A percentile compares a stretch with the other conserved stretches of the same genome.
phyloP scores from a whole-genome alignment of 805 yeast species.

The Lipomyces yamadae region DNA sequence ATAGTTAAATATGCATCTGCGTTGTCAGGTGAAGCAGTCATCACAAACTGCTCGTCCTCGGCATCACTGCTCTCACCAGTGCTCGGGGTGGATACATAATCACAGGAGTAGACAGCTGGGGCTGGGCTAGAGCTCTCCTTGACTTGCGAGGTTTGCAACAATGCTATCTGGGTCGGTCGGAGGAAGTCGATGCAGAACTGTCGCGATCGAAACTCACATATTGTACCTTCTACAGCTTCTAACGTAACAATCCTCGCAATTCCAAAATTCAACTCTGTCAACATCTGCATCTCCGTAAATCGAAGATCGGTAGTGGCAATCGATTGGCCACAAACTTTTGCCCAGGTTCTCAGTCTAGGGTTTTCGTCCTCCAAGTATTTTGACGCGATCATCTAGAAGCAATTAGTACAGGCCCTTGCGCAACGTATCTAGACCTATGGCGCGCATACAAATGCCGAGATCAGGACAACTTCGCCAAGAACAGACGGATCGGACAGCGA shows the following conservation, averaged over 20 bases:
- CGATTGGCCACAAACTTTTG: neutral
- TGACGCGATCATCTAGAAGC: neutral
- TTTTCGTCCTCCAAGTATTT: neutral
- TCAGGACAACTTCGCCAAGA: constrained; percentile 6
- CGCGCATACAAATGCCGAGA: constrained; percentile 1
- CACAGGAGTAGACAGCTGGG: neutral
- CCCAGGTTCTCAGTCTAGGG: neutral
- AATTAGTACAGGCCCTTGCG: neutral
- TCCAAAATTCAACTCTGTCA: neutral
- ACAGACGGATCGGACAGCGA: neutral
- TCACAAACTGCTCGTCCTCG: neutral
- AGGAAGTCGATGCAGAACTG: constrained; percentile 1
- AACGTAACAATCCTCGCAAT: neutral
- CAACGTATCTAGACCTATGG: neutral
- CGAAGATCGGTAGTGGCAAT: neutral
- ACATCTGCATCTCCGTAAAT: neutral
- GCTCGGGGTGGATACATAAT: neutral
- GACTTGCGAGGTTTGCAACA: neutral
- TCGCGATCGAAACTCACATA: neutral
- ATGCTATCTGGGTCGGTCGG: neutral
- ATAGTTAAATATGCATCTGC: neutral
- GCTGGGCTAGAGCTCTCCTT: neutral
- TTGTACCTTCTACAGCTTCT: neutral
- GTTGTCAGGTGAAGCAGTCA: neutral
- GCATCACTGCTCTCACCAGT: neutral